Base-by-base conservation (phyloP, 2,329 filamentous ascomycete species). In the Orbilia brochopaga region DNA sequence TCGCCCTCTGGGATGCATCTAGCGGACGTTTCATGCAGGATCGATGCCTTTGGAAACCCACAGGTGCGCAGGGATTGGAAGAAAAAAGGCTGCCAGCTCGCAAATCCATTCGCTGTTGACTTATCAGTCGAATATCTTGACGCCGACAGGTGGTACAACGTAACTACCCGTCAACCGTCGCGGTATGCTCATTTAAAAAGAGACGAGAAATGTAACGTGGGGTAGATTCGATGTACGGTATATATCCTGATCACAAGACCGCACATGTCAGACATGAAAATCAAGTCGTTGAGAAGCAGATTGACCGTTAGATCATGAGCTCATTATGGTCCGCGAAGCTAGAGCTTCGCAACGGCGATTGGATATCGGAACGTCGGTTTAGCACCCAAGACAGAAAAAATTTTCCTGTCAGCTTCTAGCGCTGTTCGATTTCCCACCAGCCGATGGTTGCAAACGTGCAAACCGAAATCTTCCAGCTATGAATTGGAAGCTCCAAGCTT, bases 11-110 rank as follows among this genome's bases (percentile, higher is more conserved):
- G 58, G 64, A 40, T 60, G 63, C 66, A 70, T 59, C 66, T 65
- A 65, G 60, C 55, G 60, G 44, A 72, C 67, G 67, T 72, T 72
- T 72, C 67, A 72, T 72, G 67, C 67, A 72, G 67, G 67, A 72
- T 64, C 67, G 60, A 61, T 70, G 60, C n/a, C 42, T 69, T 57
- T 69, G 58, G 65, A 52, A 56, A 52, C 27, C 40, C 37, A 17
- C 44, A 57, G 21, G 40, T 19, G 50, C n/a, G 24, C 35, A 72
- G 60, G 55, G 55, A 60, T n/a, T 60, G 42, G 10, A 21, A 53
- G 56, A 30, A 35, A 50, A 48, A 58, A 52, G 60, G 55, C 60
- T 65, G 35, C 53, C 60, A 60, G 57, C 57, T 65, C 50, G 55
- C 40, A 46, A 70, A 32, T 35, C 42, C 32, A 23, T 11, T 35